phyloP scores from a whole-genome alignment of 2,329 filamentous ascomycete species.

The Neonectria magnoliae region DNA sequence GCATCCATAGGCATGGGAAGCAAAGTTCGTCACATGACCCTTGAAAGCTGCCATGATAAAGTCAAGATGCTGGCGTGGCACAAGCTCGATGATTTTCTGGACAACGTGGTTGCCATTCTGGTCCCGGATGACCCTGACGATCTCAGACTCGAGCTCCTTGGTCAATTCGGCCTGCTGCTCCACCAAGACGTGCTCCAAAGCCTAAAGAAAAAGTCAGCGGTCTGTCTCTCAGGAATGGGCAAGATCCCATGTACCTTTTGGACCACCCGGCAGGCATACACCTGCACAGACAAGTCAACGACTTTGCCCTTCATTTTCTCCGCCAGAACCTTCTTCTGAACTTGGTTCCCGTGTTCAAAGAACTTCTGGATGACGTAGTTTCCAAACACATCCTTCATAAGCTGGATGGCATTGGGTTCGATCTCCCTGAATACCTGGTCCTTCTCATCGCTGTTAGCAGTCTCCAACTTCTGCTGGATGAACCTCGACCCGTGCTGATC shows the following conservation, averaged over 20 bases:
- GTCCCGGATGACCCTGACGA: conserved; percentile 82
- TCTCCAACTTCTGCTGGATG: conserved; percentile 91
- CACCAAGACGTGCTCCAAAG: conserved; percentile 88
- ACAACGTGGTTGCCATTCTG: conserved; percentile 97
- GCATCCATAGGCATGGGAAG: conserved; percentile 86
- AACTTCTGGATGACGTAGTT: conserved; percentile 99
- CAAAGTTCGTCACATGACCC: conserved; percentile 77
- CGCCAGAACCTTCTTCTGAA: conserved; percentile 88
- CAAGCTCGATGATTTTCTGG: conserved; percentile 90
- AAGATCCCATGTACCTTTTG: conserved; percentile 74
- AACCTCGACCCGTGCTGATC: conserved; percentile 96
- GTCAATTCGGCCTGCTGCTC: conserved; percentile 89
- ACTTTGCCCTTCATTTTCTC: conserved; percentile 90
- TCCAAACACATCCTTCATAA: conserved; percentile 97
- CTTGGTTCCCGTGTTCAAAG: conserved; percentile 94
- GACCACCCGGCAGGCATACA: conserved; percentile 95
- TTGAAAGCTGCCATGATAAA: conserved; percentile 87
- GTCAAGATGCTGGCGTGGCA: conserved; percentile 77
- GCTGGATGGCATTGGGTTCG: conserved; percentile 80
- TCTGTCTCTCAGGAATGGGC: conserved; percentile 3
- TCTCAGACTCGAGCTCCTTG: conserved; percentile 80
- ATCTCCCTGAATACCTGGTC: conserved; percentile 91
- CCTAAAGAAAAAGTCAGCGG: conserved; percentile 59
- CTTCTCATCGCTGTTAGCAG: conserved; percentile 95
- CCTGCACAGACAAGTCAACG: conserved; percentile 80